phyloP scores from a whole-genome alignment of 345 rosid species.

The Hibiscus syriacus region DNA sequence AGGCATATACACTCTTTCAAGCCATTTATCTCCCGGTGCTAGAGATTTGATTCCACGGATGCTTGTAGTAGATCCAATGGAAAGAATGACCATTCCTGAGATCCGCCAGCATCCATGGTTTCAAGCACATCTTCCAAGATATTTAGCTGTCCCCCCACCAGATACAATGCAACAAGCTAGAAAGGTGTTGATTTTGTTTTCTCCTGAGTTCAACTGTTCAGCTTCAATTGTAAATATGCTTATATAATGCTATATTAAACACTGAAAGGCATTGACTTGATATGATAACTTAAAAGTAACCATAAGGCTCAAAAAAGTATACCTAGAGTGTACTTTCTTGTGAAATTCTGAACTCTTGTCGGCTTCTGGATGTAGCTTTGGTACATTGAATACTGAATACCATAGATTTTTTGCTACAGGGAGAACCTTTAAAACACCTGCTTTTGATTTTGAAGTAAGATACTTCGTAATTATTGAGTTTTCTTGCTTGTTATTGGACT shows the following conservation, averaged over 20 bases:
- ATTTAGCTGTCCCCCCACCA: slow-evolving; percentile 82
- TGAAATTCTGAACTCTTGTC: background rate
- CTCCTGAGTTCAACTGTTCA: background rate
- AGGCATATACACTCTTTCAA: slow-evolving; percentile 91
- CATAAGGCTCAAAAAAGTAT: background rate
- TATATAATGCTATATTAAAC: background rate
- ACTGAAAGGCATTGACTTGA: background rate
- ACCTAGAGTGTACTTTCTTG: background rate
- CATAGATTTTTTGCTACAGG: no score
- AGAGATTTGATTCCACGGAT: slow-evolving; percentile 88
- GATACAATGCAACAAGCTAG: slow-evolving; percentile 69
- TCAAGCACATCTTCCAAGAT: slow-evolving; percentile 73
- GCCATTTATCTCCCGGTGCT: slow-evolving; percentile 78
- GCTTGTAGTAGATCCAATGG: slow-evolving; percentile 89
- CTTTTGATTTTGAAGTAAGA: no score
- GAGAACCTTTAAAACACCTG: no score
- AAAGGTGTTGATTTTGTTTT: slow-evolving; percentile 33
- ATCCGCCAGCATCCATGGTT: slow-evolving; percentile 90
- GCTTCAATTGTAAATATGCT: background rate
- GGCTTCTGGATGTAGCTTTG: background rate
- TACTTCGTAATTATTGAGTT: no score
- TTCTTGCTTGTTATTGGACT: background rate
- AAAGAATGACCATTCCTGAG: slow-evolving; percentile 81
- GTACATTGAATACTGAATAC: background rate
- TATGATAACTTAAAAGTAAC: background rate